Base-by-base conservation (phyloP, 768 basidiomycete species). In the Boletus pseudopeckii region DNA sequence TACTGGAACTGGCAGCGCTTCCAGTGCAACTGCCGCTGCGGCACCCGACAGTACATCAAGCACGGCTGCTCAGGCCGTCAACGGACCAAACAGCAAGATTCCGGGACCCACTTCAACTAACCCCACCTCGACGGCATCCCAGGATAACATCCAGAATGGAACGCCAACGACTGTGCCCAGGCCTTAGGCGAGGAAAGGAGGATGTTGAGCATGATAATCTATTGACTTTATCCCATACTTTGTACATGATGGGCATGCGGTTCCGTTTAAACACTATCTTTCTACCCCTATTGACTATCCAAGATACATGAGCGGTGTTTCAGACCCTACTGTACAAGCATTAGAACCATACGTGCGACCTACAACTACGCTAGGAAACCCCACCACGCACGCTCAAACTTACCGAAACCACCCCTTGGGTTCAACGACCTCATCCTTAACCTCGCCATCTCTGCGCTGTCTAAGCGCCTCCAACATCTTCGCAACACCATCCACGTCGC, bases 401-500 rank as follows among this genome's bases (percentile, higher is more conserved):
- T 56, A 83, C 41, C 71, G 71, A 55, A 83, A 82, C 80, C 80
- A 84, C 17, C 83, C 83, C 51, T 73, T 80, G 2, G 83, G 79
- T 57, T 75, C 70, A 30, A 77, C 55, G 5, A 75, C 68, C 32
- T 61, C 62, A 8, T 53, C 55, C 7, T 80, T 78, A 3, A 74
- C 77, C 60, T 88, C 85, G 0, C 87, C 87, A 57, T 90, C 89
- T 50, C 88, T 72, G 53, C 74, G 78, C 71, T 81, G 80, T 61
- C 88, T 73, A 51, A 91, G 56, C 26, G 70, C 74, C 57, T 91
- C 89, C 64, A 91, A 62, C 15, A 91, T 85, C 2, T 65, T 63
- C 50, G 78, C 80, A n/a, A 89, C 89, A 18, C 84, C 83, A 7
- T 88, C 85, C 17, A 84, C 73, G 54, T 86, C 82, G 0, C 89